Conservation (phyloP, 768 basidiomycete genomes). For the Podaxis sp. region DNA sequence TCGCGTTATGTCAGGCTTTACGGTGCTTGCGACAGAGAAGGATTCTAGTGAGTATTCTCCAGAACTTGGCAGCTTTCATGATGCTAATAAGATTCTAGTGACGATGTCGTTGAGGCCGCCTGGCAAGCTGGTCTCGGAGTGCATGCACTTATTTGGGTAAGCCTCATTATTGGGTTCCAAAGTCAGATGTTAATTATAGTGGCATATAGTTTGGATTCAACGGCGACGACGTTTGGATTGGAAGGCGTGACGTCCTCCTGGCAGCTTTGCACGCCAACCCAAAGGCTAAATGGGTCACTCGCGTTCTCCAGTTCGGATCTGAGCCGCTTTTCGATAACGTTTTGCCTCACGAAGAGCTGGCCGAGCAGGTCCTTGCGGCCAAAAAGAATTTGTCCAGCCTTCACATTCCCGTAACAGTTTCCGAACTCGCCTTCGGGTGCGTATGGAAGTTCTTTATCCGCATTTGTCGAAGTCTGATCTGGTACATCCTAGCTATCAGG, state of each 20-base stretch:
- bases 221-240: constrained; percentile 40
- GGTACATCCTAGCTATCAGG: constrained; percentile 30
- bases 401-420: constrained; percentile 57
- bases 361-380: constrained; percentile 42
- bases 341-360: constrained; percentile 40
- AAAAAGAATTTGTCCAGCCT: constrained; percentile 45
- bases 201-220: constrained; percentile 35
- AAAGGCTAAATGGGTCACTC: constrained; percentile 53
- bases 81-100: constrained; percentile 21
- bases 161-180: constrained; percentile 13
- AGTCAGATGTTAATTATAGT: not conserved
- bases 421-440: constrained; percentile 46
- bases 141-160: constrained; percentile 62
- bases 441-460: constrained; percentile 18
- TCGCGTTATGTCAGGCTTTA: constrained; percentile 55
- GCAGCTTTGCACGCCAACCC: constrained; percentile 45
- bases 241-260: constrained; percentile 44
- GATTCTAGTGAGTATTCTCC: constrained; percentile 31
- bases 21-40: constrained; percentile 34
- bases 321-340: constrained; percentile 57
- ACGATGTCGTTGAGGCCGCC: constrained; percentile 56
- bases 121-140: constrained; percentile 53
- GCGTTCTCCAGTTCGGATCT: constrained; percentile 58
- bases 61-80: not conserved
- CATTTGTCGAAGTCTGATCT: not conserved